These are phyloP conservation scores for Guyanaporus albipodus DNA, from an alignment of 768 basidiomycete genomes.

Conservation along the genomic window DNA sequence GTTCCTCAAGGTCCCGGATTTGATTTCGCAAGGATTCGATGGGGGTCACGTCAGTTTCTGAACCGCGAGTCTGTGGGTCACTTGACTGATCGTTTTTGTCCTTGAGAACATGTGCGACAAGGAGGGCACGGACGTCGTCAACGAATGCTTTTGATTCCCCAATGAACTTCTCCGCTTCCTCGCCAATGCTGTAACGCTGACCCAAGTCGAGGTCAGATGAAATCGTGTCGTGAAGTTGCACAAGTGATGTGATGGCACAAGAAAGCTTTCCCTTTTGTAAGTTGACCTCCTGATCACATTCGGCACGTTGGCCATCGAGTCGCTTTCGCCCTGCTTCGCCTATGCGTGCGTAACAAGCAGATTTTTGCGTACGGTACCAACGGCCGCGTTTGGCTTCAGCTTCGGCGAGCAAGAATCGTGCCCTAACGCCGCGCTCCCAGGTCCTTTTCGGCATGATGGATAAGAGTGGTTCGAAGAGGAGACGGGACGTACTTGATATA, in stretches of 20 bases:
- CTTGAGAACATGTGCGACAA: constrained; percentile 19
- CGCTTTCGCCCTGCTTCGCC: constrained; percentile 29
- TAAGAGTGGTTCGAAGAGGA: background rate
- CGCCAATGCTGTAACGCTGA: constrained; percentile 25
- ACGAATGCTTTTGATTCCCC: constrained; percentile 25
- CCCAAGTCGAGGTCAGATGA: constrained; percentile 25
- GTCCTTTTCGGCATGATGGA: constrained; percentile 11
- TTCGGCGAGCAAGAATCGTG: constrained; percentile 23
- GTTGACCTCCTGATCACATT: constrained; percentile 24
- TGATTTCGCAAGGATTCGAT: constrained; percentile 14
- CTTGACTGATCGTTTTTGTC: constrained; percentile 8
- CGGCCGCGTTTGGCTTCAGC: constrained; percentile 28
- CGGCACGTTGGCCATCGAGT: constrained; percentile 27
- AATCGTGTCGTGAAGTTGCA: constrained; percentile 19
- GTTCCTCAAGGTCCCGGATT: constrained; percentile 24
- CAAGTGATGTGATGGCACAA: constrained; percentile 21
- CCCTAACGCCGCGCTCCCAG: constrained; percentile 30
- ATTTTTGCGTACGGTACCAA: constrained; percentile 32
- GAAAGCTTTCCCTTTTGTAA: constrained; percentile 25
- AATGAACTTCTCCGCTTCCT: constrained; percentile 21
- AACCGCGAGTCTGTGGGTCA: background rate
- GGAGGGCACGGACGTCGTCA: constrained; percentile 22
- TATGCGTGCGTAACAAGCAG: constrained; percentile 25
- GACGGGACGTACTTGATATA: constrained; percentile 25
- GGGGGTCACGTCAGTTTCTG: background rate